Evolutionary conservation across 1,284 basidiomycete species (phyloP), one percentile per base, ranked within the genome.

Genomic region (Peniophora sp.): DNA sequence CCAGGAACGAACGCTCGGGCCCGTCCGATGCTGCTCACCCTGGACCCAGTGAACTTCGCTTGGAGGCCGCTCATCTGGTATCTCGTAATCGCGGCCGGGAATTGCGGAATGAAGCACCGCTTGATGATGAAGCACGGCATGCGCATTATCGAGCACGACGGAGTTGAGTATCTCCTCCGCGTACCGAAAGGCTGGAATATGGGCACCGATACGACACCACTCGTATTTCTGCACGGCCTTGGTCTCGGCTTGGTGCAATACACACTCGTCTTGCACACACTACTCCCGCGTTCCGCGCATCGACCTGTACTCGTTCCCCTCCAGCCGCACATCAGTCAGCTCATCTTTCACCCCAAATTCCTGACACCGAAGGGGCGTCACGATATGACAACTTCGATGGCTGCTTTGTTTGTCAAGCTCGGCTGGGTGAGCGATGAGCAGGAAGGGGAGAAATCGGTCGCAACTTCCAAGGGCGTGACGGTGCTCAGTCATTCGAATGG

Each of bases 401-500:
- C 78, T 10, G 69, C 64, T 17, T 70, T 92, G 39, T 66, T 92
- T 49, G 64, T 67, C 42, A 66, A 78, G 49, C 74, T 89, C 51
- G 85, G 83, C 2, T 93, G 91, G 84, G 78, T 72, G 10, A 52
- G 62, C 35, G 52, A 57, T n/a, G 51, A 55, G 2, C 54, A 63
- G 18, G 56, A 32, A 32, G 59, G 61, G 47, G 52, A 57, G 57
- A 64, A 50, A 27, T 37, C 24, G 12, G 22, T 37, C 3, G n/a
- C 5, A 6, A 12, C 27, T 5, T 64, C 54, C 58, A 65, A 69
- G 50, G 88, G 90, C 3, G 71, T 94, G 17, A 86, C 83, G 0
- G 67, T 96, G 59, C 57, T 96, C 50, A 92, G 88, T 63, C 93
- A 96, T 67, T 95, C 91, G 49, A 94, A 95, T 57, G 85, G 87